Evolutionary conservation across 2,329 filamentous ascomycete genomes (phyloP).

Genomic region (Neonectria ditissima): DNA sequence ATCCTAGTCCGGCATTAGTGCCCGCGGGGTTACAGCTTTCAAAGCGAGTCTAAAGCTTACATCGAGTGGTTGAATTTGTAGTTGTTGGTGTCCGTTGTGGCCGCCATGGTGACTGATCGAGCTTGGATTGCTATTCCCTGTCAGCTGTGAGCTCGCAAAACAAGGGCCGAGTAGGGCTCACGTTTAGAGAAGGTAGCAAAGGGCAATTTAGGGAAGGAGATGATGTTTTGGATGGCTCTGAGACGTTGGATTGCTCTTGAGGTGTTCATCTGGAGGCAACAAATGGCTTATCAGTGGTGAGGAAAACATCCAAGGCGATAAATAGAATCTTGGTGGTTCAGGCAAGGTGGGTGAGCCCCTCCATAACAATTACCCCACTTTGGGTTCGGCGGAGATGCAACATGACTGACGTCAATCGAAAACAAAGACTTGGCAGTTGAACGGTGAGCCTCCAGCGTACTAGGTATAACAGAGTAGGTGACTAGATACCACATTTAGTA

Average conservation of each 20-base stretch:
- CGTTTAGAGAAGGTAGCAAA: slow-evolving; percentile 11
- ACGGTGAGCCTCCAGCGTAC: neutral
- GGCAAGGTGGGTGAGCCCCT: slow-evolving; percentile 20
- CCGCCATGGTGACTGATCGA: slow-evolving; percentile 68
- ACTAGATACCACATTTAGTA: neutral
- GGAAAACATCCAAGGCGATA: slow-evolving; percentile 6
- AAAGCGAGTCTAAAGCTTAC: slow-evolving; percentile 57
- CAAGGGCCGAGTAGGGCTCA: neutral
- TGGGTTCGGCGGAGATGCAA: neutral
- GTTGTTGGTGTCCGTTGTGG: slow-evolving; percentile 76
- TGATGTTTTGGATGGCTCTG: slow-evolving; percentile 36
- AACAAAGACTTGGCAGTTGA: neutral
- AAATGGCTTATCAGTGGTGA: slow-evolving; percentile 22
- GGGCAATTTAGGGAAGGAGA: slow-evolving; percentile 25
- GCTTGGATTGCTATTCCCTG: slow-evolving; percentile 27
- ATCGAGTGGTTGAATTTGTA: slow-evolving; percentile 95
- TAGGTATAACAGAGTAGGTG: neutral
- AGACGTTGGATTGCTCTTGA: slow-evolving; percentile 43
- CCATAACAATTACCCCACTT: slow-evolving; percentile 25
- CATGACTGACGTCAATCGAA: slow-evolving; percentile 23
- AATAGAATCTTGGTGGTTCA: neutral
- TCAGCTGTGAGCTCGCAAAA: neutral
- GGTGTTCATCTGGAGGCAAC: slow-evolving; percentile 40
- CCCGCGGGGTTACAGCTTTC: slow-evolving; percentile 24
- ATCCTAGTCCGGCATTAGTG: slow-evolving; percentile 67